phyloP scores from a whole-genome alignment of 129 eudicot species.

The Centaurea solstitialis region DNA sequence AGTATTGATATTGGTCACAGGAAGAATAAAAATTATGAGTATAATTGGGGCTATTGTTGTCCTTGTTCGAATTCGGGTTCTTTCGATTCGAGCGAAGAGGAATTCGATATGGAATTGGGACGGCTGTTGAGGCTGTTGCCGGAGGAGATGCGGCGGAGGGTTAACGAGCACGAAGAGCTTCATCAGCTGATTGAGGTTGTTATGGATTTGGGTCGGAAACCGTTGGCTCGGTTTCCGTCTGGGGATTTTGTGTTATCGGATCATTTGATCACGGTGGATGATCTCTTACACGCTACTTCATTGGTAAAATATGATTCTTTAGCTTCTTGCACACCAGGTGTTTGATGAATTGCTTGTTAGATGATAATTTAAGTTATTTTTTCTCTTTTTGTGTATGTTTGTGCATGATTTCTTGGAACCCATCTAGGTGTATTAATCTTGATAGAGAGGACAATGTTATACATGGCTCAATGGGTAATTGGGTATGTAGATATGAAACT shows the following conservation, averaged over 20 bases:
- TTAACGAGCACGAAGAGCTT: constrained; percentile 65
- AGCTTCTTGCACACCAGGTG: constrained; percentile 16
- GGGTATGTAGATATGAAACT: background rate
- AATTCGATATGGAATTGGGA: constrained; percentile 62
- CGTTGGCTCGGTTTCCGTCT: constrained; percentile 92
- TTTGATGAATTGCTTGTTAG: constrained; percentile 8
- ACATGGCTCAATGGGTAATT: no score
- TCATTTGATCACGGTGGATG: constrained; percentile 57
- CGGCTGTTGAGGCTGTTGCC: constrained; percentile 71
- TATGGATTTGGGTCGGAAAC: constrained; percentile 91
- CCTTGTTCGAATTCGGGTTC: constrained; percentile 26
- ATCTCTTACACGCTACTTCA: constrained; percentile 66
- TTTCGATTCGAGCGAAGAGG: constrained; percentile 36
- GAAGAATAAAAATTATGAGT: background rate
- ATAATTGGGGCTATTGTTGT: background rate
- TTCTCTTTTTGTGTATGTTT: background rate
- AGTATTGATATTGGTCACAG: background rate
- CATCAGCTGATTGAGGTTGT: constrained; percentile 82
- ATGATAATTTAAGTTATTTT: background rate
- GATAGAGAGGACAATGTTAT: background rate
- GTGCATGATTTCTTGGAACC: background rate
- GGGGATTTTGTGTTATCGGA: constrained; percentile 86
- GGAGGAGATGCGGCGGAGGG: constrained; percentile 75
- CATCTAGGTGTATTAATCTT: background rate
- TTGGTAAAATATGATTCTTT: constrained; percentile 44